A percentile compares a stretch with the other conserved stretches of the same genome.
Evolutionary conservation across 805 yeast genomes (phyloP).

Genomic region (Millerozyma miso): DNA sequence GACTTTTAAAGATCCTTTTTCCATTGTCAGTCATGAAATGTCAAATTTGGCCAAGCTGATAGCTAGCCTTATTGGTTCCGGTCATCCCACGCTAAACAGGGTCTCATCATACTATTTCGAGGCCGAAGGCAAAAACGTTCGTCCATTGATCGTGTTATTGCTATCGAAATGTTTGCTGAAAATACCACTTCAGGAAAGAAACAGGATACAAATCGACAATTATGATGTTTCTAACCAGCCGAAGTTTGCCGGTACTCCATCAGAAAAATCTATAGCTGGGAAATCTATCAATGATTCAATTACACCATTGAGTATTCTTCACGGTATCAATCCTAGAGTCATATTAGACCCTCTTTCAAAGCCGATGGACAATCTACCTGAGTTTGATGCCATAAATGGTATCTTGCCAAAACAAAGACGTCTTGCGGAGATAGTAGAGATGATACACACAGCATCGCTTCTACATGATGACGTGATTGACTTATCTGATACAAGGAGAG

Average conservation of each 20-base stretch:
- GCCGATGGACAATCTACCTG: conserved; percentile 71
- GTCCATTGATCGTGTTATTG: conserved; percentile 84
- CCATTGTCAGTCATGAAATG: conserved; percentile 92
- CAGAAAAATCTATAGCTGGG: conserved; percentile 53
- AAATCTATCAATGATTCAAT: conserved; percentile 58
- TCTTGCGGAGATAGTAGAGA: conserved; percentile 94
- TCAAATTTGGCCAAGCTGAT: conserved; percentile 81
- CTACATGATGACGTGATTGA: conserved; percentile 97
- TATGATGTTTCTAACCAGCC: conserved; percentile 65
- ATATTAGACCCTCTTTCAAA: conserved; percentile 78
- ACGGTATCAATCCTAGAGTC: conserved; percentile 85
- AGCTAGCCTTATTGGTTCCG: conserved; percentile 82
- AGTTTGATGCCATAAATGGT: conserved; percentile 57
- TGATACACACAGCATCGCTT: conserved; percentile 96
- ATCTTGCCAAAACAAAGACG: conserved; percentile 93
- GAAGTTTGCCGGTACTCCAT: conserved; percentile 56
- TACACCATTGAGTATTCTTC: conserved; percentile 77
- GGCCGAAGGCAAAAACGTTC: conserved; percentile 91
- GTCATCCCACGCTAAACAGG: conserved; percentile 88
- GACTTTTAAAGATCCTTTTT: conserved; percentile 73
- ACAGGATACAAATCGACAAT: conserved; percentile 56
- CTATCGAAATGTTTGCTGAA: conserved; percentile 74
- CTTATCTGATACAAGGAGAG: conserved; percentile 80
- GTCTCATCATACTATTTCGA: conserved; percentile 95
- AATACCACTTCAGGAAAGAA: conserved; percentile 68